Evolutionary conservation across 148 eudicot genomes (phyloP).

Genomic region (Limonium bicolor): DNA sequence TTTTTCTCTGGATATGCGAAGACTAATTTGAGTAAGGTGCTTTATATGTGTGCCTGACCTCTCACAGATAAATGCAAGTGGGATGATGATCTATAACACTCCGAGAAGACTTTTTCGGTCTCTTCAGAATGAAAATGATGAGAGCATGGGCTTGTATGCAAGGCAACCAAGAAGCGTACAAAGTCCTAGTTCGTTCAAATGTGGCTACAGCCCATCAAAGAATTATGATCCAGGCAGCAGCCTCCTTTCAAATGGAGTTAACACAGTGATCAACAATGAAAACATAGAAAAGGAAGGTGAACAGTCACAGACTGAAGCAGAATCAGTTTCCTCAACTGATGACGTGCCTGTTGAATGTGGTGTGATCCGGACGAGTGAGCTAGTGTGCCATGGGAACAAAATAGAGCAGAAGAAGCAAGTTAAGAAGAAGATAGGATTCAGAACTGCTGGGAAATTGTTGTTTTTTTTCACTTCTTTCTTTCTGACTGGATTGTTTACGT

Average conservation of each 20-base stretch:
- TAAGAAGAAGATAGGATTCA: too few species aligned
- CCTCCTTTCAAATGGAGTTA: slow-evolving; percentile 11
- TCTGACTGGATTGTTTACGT: too few species aligned
- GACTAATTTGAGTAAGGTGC: background rate
- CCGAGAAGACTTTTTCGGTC: slow-evolving; percentile 69
- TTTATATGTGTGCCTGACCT: slow-evolving; percentile 38
- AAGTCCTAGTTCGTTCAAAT: slow-evolving; percentile 30
- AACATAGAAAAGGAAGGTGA: slow-evolving; percentile 11
- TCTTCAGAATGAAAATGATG: slow-evolving; percentile 50
- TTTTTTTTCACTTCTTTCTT: too few species aligned
- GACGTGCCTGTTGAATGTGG: too few species aligned
- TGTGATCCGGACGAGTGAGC: too few species aligned
- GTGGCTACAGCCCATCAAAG: slow-evolving; percentile 28
- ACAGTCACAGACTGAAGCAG: too few species aligned
- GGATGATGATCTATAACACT: slow-evolving; percentile 46
- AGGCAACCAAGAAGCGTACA: slow-evolving; percentile 22
- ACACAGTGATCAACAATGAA: slow-evolving; percentile 6
- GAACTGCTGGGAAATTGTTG: too few species aligned
- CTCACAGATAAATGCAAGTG: slow-evolving; percentile 35
- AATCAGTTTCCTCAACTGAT: too few species aligned
- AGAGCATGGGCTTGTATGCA: slow-evolving; percentile 17
- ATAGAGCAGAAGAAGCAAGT: too few species aligned
- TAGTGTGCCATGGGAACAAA: too few species aligned
- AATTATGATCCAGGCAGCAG: too few species aligned
- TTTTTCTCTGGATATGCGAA: background rate